A percentile compares a stretch with the other conserved stretches of the same genome.
These are phyloP conservation scores for Cylindrodendrum hubeiense DNA, from an alignment of 2,329 filamentous ascomycete genomes.

Conservation along the genomic window DNA sequence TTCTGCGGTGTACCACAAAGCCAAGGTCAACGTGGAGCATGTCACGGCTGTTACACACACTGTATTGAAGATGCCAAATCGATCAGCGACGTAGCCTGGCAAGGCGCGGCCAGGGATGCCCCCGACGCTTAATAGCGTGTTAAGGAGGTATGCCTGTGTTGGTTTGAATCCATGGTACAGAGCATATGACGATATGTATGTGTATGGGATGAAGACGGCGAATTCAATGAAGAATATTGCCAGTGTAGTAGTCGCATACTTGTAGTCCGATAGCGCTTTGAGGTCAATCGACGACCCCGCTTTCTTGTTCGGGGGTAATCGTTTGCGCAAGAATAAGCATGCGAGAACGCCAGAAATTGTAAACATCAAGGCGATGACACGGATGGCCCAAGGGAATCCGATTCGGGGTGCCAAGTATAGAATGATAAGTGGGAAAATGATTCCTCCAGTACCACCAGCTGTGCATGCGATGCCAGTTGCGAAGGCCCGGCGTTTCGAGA, in stretches of 20 bases:
- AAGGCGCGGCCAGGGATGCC: conserved; percentile 76
- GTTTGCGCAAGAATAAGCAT: conserved; percentile 49
- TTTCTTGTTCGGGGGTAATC: conserved; percentile 61
- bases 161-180: conserved; percentile 59
- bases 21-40: conserved; percentile 61
- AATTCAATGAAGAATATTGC: conserved; percentile 69
- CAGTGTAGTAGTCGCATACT: conserved; percentile 64
- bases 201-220: conserved; percentile 74
- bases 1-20: conserved; percentile 70
- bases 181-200: conserved; percentile 76
- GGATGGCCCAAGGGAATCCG: conserved; percentile 49
- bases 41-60: conserved; percentile 69
- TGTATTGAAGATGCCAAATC: conserved; percentile 76
- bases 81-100: conserved; percentile 73
- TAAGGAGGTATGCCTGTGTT: conserved; percentile 73
- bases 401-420: conserved; percentile 41
- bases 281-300: conserved; percentile 61
- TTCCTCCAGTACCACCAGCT: conserved; percentile 71
- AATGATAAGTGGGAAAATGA: conserved; percentile 60
- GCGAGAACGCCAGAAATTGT: conserved; percentile 45
- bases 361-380: conserved; percentile 46
- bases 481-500: conserved; percentile 71
- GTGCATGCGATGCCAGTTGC: conserved; percentile 78
- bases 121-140: conserved; percentile 78
- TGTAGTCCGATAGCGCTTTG: conserved; percentile 61